These are phyloP conservation scores for Xylaria acuta DNA, from an alignment of 495 filamentous ascomycete species.

Conservation along the genomic window DNA sequence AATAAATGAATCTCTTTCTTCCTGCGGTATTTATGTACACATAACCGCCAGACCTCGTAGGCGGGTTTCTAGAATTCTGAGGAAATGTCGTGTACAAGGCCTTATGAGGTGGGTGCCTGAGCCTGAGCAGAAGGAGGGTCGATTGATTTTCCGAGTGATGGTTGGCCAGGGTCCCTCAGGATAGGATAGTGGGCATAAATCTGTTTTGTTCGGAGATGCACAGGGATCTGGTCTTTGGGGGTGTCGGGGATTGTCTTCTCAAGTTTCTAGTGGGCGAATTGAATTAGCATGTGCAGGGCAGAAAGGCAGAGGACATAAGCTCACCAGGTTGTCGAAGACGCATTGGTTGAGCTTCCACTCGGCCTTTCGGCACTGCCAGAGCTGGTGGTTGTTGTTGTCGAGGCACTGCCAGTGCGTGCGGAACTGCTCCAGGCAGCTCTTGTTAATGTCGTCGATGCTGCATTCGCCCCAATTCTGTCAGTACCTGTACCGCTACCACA, in stretches of 20 bases:
- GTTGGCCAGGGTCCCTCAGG: slow-evolving; percentile 41
- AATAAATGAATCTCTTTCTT: slow-evolving; percentile 12
- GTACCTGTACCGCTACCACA: neutral
- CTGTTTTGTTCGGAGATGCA: slow-evolving; percentile 81
- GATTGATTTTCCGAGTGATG: slow-evolving; percentile 45
- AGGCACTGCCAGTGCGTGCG: slow-evolving; percentile 92
- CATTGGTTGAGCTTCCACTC: slow-evolving; percentile 90
- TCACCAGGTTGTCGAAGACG: slow-evolving; percentile 92
- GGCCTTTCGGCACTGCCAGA: slow-evolving; percentile 83
- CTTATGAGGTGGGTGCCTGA: slow-evolving; percentile 37
- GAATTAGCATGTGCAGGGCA: slow-evolving; percentile 24
- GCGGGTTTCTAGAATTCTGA: slow-evolving; percentile 15
- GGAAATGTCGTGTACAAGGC: slow-evolving; percentile 20
- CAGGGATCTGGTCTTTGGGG: slow-evolving; percentile 75
- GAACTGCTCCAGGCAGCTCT: slow-evolving; percentile 89
- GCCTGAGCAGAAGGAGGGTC: slow-evolving; percentile 41
- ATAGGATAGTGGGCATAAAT: slow-evolving; percentile 69
- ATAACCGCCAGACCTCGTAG: neutral
- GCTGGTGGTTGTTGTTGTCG: slow-evolving; percentile 95
- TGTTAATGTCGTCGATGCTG: slow-evolving; percentile 95
- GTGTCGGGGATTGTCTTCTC: slow-evolving; percentile 89
- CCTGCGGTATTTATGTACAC: slow-evolving; percentile 26
- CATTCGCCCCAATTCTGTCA: slow-evolving; percentile 11
- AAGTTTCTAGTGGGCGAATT: slow-evolving; percentile 66
- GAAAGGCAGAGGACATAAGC: slow-evolving; percentile 38